These are phyloP conservation scores for Sugiyamaella xylanicola DNA, from an alignment of 1,139 yeast species.

Conservation along the genomic window DNA sequence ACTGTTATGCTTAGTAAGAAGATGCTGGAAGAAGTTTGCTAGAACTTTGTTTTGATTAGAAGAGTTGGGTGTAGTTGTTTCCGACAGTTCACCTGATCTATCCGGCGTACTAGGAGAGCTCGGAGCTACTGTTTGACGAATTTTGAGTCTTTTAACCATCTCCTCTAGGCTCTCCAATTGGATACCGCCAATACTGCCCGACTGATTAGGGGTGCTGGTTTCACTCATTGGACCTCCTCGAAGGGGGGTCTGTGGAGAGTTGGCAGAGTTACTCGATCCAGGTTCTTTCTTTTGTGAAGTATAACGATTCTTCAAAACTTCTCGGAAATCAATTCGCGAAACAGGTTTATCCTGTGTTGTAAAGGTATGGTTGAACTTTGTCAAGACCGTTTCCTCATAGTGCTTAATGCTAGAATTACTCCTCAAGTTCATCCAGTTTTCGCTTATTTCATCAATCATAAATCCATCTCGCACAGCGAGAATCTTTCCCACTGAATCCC, in stretches of 20 bases:
- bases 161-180: conserved; percentile 38
- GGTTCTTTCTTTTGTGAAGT: conserved; percentile 27
- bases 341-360: neutral
- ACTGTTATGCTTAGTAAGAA: conserved; percentile 27
- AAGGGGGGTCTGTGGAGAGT: conserved; percentile 11
- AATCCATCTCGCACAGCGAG: conserved; percentile 38
- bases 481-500: conserved; percentile 46
- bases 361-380: neutral
- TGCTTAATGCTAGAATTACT: conserved; percentile 4
- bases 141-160: conserved; percentile 35
- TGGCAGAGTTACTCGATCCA: conserved; percentile 8
- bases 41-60: conserved; percentile 36
- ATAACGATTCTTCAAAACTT: conserved; percentile 33
- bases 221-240: neutral
- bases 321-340: conserved; percentile 32
- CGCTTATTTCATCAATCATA: conserved; percentile 27
- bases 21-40: conserved; percentile 37
- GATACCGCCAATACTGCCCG: conserved; percentile 36
- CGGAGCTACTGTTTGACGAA: conserved; percentile 27
- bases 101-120: conserved; percentile 28
- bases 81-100: conserved; percentile 24
- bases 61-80: conserved; percentile 25
- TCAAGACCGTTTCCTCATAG: conserved; percentile 3
- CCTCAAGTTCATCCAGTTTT: conserved; percentile 25
- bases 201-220: conserved; percentile 6